Base-by-base conservation (phyloP, 345 rosid genomes). In the Streptanthus diversifolius region DNA sequence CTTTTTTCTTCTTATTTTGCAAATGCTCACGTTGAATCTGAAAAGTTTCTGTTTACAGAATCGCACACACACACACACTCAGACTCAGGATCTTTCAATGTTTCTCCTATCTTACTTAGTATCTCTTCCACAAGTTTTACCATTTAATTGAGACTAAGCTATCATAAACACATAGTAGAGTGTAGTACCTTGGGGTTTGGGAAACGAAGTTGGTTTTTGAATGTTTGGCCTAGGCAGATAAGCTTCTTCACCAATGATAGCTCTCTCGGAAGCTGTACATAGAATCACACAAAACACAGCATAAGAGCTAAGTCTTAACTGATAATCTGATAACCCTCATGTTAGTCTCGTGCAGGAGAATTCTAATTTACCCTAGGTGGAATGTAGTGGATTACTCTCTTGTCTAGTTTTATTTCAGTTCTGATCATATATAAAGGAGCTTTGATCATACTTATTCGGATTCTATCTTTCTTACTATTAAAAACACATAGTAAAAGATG, bases 31-130 rank as follows among this genome's bases (percentile, higher is more conserved):
- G 64, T 0, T 53, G 63, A 32, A 61, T 68, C 18, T 15, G 24
- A 63, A 70, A 71, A 25, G 66, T 73, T 32, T 69, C 72, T 82
- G 79, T 90, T 6, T 84, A 82, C 43, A 73, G 73, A 74, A 19
- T 65, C 63, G 11, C 60, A 33, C 58, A 56, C 32, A 57, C 12
- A 12, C 60, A 33, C 58, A 56, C 32, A 57, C 12, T 22, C 29
- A 25, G 32, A 58, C 67, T 66, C 41, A 4, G 37, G 1, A 51
- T 61, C 43, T 18, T 63, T 51, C 27, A 15, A 27, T 62, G 3
- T 71, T 35, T 24, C 13, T 29, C 52, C 8, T 13, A 51, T 24
- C 55, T 22, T 49, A 21, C 56, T 24, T 51, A 13, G 8, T 13
- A 53, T 27, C 22, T 29, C 27, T 13, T 8, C 41, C 29, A 54